Conservation (phyloP, 768 basidiomycete species). For the Leccinellum rugosiceps region DNA sequence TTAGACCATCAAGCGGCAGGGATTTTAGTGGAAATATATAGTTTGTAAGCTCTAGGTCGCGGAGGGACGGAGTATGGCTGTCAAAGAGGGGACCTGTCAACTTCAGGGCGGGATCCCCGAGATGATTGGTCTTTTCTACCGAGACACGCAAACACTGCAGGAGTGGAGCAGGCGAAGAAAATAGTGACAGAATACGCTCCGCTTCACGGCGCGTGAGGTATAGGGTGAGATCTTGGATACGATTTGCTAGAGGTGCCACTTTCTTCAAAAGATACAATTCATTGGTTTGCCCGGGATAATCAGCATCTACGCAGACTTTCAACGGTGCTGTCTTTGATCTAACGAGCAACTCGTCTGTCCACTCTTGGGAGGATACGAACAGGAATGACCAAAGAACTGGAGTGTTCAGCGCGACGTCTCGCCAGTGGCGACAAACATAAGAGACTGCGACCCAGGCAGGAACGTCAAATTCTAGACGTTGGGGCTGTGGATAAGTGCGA, state of each 20-base stretch:
- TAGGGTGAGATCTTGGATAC: slow-evolving; percentile 35
- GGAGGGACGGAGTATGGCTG: slow-evolving; percentile 34
- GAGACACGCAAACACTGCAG: slow-evolving; percentile 31
- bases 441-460: slow-evolving; percentile 25
- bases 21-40: slow-evolving; percentile 38
- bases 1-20: slow-evolving; percentile 33
- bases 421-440: slow-evolving; percentile 37
- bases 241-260: slow-evolving; percentile 31
- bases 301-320: slow-evolving; percentile 22
- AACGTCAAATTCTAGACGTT: background rate
- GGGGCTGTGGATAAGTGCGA: background rate
- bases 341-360: slow-evolving; percentile 42
- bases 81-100: slow-evolving; percentile 26
- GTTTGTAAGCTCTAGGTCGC: slow-evolving; percentile 33
- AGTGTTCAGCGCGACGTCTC: slow-evolving; percentile 39
- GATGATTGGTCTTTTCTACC: slow-evolving; percentile 18
- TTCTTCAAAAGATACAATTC: slow-evolving; percentile 30
- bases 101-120: slow-evolving; percentile 21
- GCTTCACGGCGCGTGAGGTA: slow-evolving; percentile 13
- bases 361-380: slow-evolving; percentile 31
- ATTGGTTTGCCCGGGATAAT: slow-evolving; percentile 25
- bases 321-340: slow-evolving; percentile 42
- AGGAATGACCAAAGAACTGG: slow-evolving; percentile 41
- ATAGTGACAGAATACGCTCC: slow-evolving; percentile 24
- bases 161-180: slow-evolving; percentile 29